These are phyloP conservation scores for Cicer judaicum DNA, from an alignment of 306 rosid genomes.

Conservation along the genomic window DNA sequence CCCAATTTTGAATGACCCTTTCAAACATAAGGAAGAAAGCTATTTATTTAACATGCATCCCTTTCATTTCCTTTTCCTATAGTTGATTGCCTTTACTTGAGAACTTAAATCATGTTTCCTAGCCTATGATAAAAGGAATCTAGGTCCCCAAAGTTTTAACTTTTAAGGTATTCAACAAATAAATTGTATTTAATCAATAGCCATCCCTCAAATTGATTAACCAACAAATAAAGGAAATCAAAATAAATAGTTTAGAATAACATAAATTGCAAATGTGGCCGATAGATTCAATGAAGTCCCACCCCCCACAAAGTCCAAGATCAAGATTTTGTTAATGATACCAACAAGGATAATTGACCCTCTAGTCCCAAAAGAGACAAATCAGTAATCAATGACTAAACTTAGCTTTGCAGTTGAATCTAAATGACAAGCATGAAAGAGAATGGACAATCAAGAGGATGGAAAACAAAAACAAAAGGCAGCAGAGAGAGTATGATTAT, in stretches of 20 bases:
- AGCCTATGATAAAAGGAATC: not conserved
- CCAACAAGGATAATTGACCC: not conserved
- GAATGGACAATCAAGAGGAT: not conserved
- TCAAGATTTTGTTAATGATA: slow-evolving; percentile 2
- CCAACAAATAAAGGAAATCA: not conserved
- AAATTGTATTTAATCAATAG: not conserved
- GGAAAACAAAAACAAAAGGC: not conserved
- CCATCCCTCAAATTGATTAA: too few species aligned
- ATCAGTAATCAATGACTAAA: not conserved
- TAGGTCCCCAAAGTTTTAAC: not conserved
- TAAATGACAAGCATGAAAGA: slow-evolving; percentile 3
- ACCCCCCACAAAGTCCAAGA: too few species aligned
- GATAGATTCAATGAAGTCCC: not conserved
- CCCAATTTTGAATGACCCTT: not conserved
- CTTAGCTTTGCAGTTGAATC: not conserved
- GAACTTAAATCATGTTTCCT: not conserved
- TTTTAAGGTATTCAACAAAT: not conserved
- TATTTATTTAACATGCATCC: not conserved
- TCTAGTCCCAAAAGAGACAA: not conserved
- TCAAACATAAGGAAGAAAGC: not conserved
- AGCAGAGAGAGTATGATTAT: not conserved
- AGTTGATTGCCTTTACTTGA: not conserved
- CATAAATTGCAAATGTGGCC: not conserved
- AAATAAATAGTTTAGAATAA: not conserved
- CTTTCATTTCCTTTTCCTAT: not conserved